Evolutionary conservation across 2,329 filamentous ascomycete genomes (phyloP), one percentile per base, ranked within the genome.

Genomic region (Fusarium oxysporum): DNA sequence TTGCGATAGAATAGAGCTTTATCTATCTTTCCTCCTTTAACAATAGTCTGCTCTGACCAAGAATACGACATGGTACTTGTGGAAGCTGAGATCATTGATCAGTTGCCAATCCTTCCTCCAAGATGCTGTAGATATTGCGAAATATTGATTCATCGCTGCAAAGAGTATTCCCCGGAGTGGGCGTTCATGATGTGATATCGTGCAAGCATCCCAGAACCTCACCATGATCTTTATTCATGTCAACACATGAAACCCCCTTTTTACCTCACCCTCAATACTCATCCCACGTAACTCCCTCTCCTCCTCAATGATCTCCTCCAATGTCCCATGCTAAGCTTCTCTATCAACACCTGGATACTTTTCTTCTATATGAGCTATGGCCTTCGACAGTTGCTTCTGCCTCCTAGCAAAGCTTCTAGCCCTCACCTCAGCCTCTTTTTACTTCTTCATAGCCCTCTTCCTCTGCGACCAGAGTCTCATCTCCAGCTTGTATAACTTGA

Each of bases 391-490:
- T 8, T 13, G 6, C 28, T 50, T 9, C 10, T 50, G 16, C 13
- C 6, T 32, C 19, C 6, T 23, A 8, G 6, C 19, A 4, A n/a
- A 8, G 11, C 13, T 43, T n/a, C 2, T 23, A 19, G 16, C 51
- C 41, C 10, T 45, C 23, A 16, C 12, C 14, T 32, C 14, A 13
- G 5, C 12, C 37, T 56, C 13, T 14, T 16, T 44, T 19, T 45
- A 16, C 17, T 38, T 25, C 33, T 10, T 3, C 9, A 11, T 12
- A 17, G 4, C 4, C 33, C 19, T 56, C 51, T 13, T 35, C 58
- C 48, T 40, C 30, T 41, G 14, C 14, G 14, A 9, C 94, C 95
- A 97, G 37, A 92, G 94, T 65, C 86, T 85, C 76, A 85, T 85
- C 84, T 97, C 95, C 50, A 97, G 81, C 41, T 74, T 74, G 76